Conservation (phyloP, 352 stramenopile genomes). For the Phytopythium oedochilum region DNA sequence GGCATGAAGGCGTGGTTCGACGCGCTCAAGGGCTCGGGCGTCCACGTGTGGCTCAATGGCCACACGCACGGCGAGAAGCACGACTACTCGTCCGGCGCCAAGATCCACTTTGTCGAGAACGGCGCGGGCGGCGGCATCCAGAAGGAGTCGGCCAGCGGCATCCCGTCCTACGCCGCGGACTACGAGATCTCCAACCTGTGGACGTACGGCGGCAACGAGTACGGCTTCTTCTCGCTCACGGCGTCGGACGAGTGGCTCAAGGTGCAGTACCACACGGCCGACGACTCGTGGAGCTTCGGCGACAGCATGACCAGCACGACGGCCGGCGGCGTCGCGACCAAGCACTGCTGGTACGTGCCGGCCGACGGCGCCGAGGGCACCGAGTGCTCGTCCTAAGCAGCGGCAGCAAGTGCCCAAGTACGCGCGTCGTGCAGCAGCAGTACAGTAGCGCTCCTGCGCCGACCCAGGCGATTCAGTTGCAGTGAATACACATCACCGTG, state of each 20-base stretch:
- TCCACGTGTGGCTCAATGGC: conserved; percentile 69
- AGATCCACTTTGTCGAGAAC: conserved; percentile 77
- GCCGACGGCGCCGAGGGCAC: conserved; percentile 27
- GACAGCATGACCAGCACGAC: conserved; percentile 44
- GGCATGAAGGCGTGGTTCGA: conserved; percentile 63
- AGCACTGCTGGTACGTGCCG: conserved; percentile 80
- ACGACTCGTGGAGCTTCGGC: conserved; percentile 55
- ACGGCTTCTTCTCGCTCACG: conserved; percentile 66
- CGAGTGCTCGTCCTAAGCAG: conserved; percentile 15
- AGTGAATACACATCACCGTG: neutral
- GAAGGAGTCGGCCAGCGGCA: conserved; percentile 71
- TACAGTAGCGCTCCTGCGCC: neutral
- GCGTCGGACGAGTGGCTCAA: conserved; percentile 63
- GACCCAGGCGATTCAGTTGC: no score
- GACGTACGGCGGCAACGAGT: conserved; percentile 58
- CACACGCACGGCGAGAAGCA: conserved; percentile 81
- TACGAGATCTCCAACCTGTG: conserved; percentile 48
- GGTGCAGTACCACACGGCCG: conserved; percentile 65
- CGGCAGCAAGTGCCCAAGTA: neutral
- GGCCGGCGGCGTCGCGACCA: conserved; percentile 45
- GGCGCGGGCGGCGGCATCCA: conserved; percentile 75
- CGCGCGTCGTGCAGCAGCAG: neutral
- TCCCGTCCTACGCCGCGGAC: conserved; percentile 37
- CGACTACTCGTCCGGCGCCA: conserved; percentile 41
- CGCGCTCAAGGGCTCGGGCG: conserved; percentile 35